These are phyloP conservation scores for Drosera spatulata DNA, from an alignment of 179 eudicot genomes.

Conservation along the genomic window DNA sequence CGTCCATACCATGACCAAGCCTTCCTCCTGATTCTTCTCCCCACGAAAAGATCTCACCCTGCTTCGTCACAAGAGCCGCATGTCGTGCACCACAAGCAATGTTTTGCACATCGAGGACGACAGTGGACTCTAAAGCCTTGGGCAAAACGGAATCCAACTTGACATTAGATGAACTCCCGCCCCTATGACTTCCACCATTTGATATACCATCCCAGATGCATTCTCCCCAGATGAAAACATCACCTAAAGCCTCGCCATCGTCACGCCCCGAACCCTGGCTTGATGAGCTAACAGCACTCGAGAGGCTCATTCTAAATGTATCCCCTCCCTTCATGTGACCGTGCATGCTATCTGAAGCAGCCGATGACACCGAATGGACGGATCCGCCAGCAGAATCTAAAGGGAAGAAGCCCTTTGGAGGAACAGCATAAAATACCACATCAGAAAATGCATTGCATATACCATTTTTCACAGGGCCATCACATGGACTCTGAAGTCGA, in stretches of 20 bases:
- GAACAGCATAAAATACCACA: slow-evolving; percentile 52
- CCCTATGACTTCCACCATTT: slow-evolving; percentile 34
- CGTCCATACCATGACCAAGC: slow-evolving; percentile 56
- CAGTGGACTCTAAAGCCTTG: slow-evolving; percentile 52
- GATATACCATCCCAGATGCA: slow-evolving; percentile 38
- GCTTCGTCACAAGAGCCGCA: slow-evolving; percentile 67
- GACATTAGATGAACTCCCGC: slow-evolving; percentile 17
- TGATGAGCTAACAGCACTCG: slow-evolving; percentile 48
- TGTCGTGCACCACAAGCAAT: slow-evolving; percentile 62
- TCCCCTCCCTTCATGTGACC: slow-evolving; percentile 57
- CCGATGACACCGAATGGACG: slow-evolving; percentile 78
- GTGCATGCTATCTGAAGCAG: slow-evolving; percentile 70
- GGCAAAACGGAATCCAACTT: slow-evolving; percentile 46
- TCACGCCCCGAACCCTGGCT: slow-evolving; percentile 53
- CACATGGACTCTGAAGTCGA: slow-evolving; percentile 76
- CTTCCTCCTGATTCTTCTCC: slow-evolving; percentile 13
- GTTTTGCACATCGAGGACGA: slow-evolving; percentile 49
- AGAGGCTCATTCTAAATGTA: slow-evolving; percentile 42
- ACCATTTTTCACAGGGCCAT: slow-evolving; percentile 81
- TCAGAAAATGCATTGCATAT: slow-evolving; percentile 77
- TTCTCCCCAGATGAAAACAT: slow-evolving; percentile 78
- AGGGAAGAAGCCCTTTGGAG: slow-evolving; percentile 67
- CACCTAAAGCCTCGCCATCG: slow-evolving; percentile 43
- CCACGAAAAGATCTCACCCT: slow-evolving; percentile 83
- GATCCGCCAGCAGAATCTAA: slow-evolving; percentile 62